Base-by-base conservation (phyloP, 768 basidiomycete genomes). In the Leccinum truebloodii region DNA sequence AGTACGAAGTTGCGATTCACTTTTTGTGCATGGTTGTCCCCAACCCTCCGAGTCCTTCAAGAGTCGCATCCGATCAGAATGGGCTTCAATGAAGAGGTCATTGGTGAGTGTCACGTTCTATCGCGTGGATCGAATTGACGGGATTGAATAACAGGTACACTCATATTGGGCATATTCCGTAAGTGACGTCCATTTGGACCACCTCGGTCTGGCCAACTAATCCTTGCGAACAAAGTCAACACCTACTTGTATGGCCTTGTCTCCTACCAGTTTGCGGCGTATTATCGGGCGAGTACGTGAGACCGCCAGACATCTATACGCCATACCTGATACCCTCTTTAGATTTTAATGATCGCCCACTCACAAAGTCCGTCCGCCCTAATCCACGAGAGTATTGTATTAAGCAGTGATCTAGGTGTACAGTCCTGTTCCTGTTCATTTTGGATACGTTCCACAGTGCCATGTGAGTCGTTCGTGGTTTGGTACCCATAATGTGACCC, bases 231-330 rank as follows among this genome's bases (percentile, higher is more conserved):
- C 6, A 6, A 55, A 70, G 69, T 70, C 41, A 70, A 70, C n/a
- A 70, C 69, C 16, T 70, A 52, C 35, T 63, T 81, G 14, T 81
- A 78, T 57, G 80, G 80, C 1, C 69, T 80, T 20, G 80, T 80
- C 59, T 71, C 73, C 9, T 78, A 75, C 65, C 78, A 80, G 59
- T 81, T 80, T 61, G 70, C 75, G 8, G 64, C 72, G 3, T 80
- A 81, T 59, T 71, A 73, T 62, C 72, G 68, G 53, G 60, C 60
- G 41, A 46, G 60, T 59, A 56, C 54, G 69, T 59, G 3, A 32
- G 12, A 34, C 32, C 32, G 35, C 4, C 26, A 8, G 22, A n/a
- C 8, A 48, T 44, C n/a, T 8, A 44, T 44, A 1, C 41, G 4
- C 10, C 18, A 49, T 49, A 22, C 24, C 48, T 49, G 48, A 22